Base-by-base conservation (phyloP, 805 yeast genomes). In the Kluyveromyces aestuarii region DNA sequence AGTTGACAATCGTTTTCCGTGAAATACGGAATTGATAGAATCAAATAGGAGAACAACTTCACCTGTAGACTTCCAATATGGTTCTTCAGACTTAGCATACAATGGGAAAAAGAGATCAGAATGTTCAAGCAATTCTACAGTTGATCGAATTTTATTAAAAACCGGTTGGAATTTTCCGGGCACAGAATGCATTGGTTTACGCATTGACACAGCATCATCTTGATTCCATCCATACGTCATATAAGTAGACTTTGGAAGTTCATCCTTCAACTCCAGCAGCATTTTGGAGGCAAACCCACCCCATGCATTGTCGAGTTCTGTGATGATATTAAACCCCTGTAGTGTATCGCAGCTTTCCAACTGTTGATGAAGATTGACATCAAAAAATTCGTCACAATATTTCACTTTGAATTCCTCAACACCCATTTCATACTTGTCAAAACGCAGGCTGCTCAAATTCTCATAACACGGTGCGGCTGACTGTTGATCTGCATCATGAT, bases 241-340 rank as follows among this genome's bases (percentile, higher is more conserved):
- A 0, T 74, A 52, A 2, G 71, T 56, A 2, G 64, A 59, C 56
- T 79, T 80, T 1, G 82, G 74, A 14, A 82, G 69, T 56, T 87
- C 95, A 60, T 90, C 96, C 48, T 77, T 71, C 17, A 89, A 45
- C 8, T 72, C 75, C n/a, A 67, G 57, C 21, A 89, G 50, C 52
- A 81, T 54, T 42, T 72, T 72, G 39, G 67, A 62, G 5, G 86
- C 64, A 55, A 85, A 80, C 0, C 96, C 96, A 44, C 88, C 84
- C 98, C 98, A 91, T 0, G 84, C 85, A 19, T 79, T 73, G 59
- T 87, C 95, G 2, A 82, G 55, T 46, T 89, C 96, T 0, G 84
- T 76, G 2, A 82, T 58, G 0, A 87, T 45, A 55, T 84, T 85
- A 9, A 93, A 50, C 0, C 96, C 96, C 48, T 75, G 77, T 17